Base-by-base conservation (phyloP, 768 basidiomycete species). In the Boletus patriciae region DNA sequence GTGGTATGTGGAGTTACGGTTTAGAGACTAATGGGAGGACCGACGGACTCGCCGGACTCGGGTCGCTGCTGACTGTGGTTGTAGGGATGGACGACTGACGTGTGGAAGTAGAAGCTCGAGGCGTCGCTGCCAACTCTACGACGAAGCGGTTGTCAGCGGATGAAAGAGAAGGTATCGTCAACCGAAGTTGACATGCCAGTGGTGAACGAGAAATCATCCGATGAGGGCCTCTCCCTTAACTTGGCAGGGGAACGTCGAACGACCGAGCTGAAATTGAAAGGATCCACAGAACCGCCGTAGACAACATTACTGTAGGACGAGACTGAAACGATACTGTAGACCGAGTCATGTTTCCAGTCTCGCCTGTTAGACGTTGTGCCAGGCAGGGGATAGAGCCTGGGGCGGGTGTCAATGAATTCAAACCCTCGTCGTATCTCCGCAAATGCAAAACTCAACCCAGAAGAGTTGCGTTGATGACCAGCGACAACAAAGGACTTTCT, bases 371-470 rank as follows among this genome's bases (percentile, higher is more conserved):
- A 74, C 36, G 70, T 55, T 11, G 73, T 72, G 3, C 68, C 71
- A 29, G 77, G 71, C 12, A 82, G 80, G 1, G 86, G 85, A 62
- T 88, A 90, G 69, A 88, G 89, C 2, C 80, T 74, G 2, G 86
- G 83, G 0, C 87, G 81, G 46, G 80, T 74, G 9, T 80, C 76
- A 27, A 76, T 77, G 68, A 88, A 91, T 66, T 92, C 90, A 58
- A 91, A 92, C 2, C 85, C 88, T 48, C 88, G 80, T 31, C 89
- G 76, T n/a, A 91, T 81, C 65, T 90, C 89, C 19, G 86, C 85
- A 60, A 90, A 92, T 5, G 74, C 77, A 62, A 92, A 92, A 67
- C 88, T 90, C 49, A 81, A 66, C 3, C 72, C 81, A 0, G 88
- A 90, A 3, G 68, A 59, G 19, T 66, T 66, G 31, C 77, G 72